A percentile compares a stretch with the other conserved stretches of the same genome.
phyloP scores from a whole-genome alignment of 306 rosid genomes.

The Echinosophora koreensis region DNA sequence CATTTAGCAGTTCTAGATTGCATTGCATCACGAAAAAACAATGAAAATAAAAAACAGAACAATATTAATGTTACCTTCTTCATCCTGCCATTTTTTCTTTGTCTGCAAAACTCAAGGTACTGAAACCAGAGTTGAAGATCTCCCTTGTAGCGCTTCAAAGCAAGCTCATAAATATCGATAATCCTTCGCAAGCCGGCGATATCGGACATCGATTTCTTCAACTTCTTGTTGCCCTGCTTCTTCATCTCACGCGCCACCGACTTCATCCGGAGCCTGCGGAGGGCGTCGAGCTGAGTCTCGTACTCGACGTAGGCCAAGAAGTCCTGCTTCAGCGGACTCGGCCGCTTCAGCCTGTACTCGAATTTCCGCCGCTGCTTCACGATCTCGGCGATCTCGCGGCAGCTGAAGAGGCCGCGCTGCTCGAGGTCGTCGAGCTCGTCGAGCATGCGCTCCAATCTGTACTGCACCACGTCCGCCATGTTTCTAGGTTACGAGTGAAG shows the following conservation, averaged over 20 bases:
- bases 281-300: constrained; percentile 54
- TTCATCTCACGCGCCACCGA: constrained; percentile 45
- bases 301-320: constrained; percentile 52
- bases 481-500: not conserved
- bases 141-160: constrained; percentile 58
- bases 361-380: constrained; percentile 58
- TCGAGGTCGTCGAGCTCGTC: constrained; percentile 59
- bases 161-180: constrained; percentile 49
- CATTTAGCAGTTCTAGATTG: not conserved
- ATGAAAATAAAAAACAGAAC: not conserved
- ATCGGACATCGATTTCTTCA: constrained; percentile 54
- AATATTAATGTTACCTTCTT: constrained; percentile 61
- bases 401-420: constrained; percentile 55
- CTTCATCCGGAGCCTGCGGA: constrained; percentile 54
- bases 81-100: constrained; percentile 76
- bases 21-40: not conserved
- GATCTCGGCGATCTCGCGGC: constrained; percentile 53
- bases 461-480: constrained; percentile 62
- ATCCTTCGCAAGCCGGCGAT: constrained; percentile 45
- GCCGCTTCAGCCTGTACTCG: constrained; percentile 56
- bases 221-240: constrained; percentile 49
- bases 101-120: constrained; percentile 73
- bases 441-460: constrained; percentile 59
- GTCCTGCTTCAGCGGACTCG: constrained; percentile 51
- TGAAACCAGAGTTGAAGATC: constrained; percentile 59